A percentile compares a stretch with the other conserved stretches of the same genome.
Evolutionary conservation across 2,329 filamentous ascomycete species (phyloP).

Genomic region (Microsporum canis): DNA sequence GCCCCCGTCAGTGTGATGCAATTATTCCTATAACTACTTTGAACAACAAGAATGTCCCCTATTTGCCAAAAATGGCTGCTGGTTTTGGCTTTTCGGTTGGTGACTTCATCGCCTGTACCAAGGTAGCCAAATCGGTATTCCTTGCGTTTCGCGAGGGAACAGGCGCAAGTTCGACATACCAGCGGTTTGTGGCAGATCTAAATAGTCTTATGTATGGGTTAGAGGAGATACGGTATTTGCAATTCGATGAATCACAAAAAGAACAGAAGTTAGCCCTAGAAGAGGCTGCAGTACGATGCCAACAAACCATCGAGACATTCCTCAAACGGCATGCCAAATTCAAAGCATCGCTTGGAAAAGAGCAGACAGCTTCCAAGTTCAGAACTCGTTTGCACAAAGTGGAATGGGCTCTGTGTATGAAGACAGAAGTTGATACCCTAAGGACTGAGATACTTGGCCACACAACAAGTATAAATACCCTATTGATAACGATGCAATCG

Average conservation of each 20-base stretch:
- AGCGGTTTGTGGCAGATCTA: constrained; percentile 5
- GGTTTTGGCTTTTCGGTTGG: constrained; percentile 10
- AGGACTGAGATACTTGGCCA: constrained; percentile 7
- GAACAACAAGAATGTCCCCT: not conserved
- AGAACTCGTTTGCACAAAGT: constrained; percentile 7
- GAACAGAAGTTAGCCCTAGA: not conserved
- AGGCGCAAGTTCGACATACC: not conserved
- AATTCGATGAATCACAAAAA: constrained; percentile 2
- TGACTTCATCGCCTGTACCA: constrained; percentile 9
- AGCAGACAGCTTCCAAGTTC: not conserved
- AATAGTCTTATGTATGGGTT: not conserved
- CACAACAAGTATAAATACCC: constrained; percentile 8
- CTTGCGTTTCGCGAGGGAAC: constrained; percentile 4
- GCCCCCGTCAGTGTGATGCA: not conserved
- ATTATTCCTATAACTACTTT: not conserved
- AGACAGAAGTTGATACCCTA: constrained; percentile 4
- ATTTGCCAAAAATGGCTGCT: constrained; percentile 4
- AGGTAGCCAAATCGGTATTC: constrained; percentile 3
- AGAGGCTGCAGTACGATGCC: not conserved
- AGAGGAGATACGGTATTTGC: not conserved
- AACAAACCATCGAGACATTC: not conserved
- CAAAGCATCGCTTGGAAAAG: not conserved
- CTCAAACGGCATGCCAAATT: constrained; percentile 3
- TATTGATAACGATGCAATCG: constrained; percentile 8
- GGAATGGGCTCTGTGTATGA: constrained; percentile 10